These are phyloP conservation scores for Thalassiosira livingstoniorum DNA, from an alignment of 352 stramenopile species.

Conservation along the genomic window DNA sequence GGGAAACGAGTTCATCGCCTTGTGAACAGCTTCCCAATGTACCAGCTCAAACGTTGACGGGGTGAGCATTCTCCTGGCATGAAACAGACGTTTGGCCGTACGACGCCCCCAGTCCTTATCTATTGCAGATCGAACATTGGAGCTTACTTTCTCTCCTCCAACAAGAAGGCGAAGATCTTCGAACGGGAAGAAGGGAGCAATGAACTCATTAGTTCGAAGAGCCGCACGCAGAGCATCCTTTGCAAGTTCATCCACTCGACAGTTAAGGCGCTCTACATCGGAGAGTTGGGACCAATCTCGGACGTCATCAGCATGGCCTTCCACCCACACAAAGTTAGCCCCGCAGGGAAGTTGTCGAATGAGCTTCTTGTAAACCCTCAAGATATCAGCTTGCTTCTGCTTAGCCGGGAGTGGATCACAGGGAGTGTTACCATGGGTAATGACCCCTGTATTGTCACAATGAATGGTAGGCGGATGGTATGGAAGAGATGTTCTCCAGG, in stretches of 20 bases:
- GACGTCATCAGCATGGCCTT: constrained; percentile 21
- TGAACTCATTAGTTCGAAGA: not conserved
- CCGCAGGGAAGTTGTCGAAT: not conserved
- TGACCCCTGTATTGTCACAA: constrained; percentile 36
- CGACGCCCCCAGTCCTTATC: constrained; percentile 1
- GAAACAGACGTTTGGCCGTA: not conserved
- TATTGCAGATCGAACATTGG: not conserved
- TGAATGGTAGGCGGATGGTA: not conserved
- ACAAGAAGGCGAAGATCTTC: not conserved
- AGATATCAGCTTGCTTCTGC: constrained; percentile 28
- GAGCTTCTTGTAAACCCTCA: constrained; percentile 14
- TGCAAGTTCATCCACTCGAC: constrained; percentile 13
- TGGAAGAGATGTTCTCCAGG: not conserved
- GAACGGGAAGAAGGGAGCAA: constrained; percentile 10
- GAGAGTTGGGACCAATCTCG: constrained; percentile 3
- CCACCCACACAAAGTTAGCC: constrained; percentile 2
- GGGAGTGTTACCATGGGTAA: constrained; percentile 12
- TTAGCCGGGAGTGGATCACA: constrained; percentile 2
- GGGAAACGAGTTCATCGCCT: not conserved
- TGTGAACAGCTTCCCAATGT: constrained; percentile 16
- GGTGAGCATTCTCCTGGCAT: not conserved
- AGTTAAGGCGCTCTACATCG: constrained; percentile 19
- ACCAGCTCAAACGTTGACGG: constrained; percentile 8
- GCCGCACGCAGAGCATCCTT: constrained; percentile 2
- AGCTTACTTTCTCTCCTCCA: constrained; percentile 8